Conservation (phyloP, 1,284 basidiomycete species). For the Vanrija sp. region DNA sequence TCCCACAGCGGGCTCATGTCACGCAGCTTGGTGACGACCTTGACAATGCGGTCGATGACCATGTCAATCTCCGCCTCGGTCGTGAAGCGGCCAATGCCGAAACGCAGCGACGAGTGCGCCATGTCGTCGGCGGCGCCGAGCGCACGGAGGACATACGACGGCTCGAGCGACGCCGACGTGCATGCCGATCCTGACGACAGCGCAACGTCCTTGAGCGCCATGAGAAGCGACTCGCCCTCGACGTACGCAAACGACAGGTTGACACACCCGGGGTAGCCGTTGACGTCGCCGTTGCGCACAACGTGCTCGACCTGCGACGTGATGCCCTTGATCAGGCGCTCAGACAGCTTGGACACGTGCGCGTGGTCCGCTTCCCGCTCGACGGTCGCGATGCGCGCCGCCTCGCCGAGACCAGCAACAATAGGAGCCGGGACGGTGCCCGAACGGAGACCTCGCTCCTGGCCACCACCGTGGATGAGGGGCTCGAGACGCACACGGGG, state of each 20-base stretch:
- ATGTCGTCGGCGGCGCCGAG: constrained; percentile 96
- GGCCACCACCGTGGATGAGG: constrained; percentile 91
- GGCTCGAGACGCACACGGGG: constrained; percentile 94
- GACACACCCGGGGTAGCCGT: constrained; percentile 87
- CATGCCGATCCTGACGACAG: constrained; percentile 97
- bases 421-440: constrained; percentile 90
- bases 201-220: constrained; percentile 98
- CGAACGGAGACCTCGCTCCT: constrained; percentile 91
- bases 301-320: constrained; percentile 82
- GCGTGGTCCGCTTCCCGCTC: constrained; percentile 91
- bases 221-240: constrained; percentile 93
- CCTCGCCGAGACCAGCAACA: constrained; percentile 91
- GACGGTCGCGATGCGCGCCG: constrained; percentile 81
- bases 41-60: constrained; percentile 83
- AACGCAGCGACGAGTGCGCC: constrained; percentile 96
- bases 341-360: constrained; percentile 70
- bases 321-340: constrained; percentile 78
- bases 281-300: constrained; percentile 83
- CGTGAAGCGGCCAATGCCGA: constrained; percentile 97
- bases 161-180: constrained; percentile 96
- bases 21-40: constrained; percentile 69
- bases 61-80: constrained; percentile 97
- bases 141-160: constrained; percentile 95
- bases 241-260: constrained; percentile 97
- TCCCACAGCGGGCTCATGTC: constrained; percentile 92